These are phyloP conservation scores for Penicillium bialowiezense DNA, from an alignment of 495 filamentous ascomycete genomes.

Conservation along the genomic window DNA sequence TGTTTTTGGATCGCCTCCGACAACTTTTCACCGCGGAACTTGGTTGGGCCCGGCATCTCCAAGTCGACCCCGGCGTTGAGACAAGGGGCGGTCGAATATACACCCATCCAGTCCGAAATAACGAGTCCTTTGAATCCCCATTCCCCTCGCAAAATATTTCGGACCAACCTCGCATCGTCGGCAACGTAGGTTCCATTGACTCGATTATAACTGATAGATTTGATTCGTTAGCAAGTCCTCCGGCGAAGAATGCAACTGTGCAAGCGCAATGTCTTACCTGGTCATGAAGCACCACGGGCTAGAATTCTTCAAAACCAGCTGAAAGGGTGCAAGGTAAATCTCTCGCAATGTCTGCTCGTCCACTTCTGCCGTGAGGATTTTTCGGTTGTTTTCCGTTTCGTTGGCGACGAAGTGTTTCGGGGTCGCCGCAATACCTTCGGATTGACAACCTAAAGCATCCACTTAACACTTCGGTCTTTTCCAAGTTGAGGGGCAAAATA, in stretches of 20 bases:
- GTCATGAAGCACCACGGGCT: background rate
- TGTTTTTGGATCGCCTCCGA: background rate
- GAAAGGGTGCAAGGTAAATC: conserved; percentile 64
- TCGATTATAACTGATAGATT: background rate
- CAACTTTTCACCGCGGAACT: background rate
- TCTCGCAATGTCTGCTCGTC: conserved; percentile 31
- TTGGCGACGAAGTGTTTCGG: conserved; percentile 69
- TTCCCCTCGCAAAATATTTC: conserved; percentile 2
- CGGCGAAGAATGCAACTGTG: too few relatives aligned
- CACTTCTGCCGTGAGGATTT: background rate
- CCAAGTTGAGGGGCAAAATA: conserved; percentile 23
- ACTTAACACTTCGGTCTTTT: too few relatives aligned
- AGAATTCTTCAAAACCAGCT: conserved; percentile 32
- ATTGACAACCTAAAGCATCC: conserved; percentile 30
- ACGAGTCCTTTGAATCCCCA: background rate
- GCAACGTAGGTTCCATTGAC: background rate
- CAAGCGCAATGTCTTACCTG: too few relatives aligned
- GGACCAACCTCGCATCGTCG: background rate
- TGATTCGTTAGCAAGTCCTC: too few relatives aligned
- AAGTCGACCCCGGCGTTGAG: conserved; percentile 2
- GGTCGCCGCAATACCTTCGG: conserved; percentile 56
- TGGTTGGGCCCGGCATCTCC: conserved; percentile 4
- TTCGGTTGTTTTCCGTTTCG: conserved; percentile 54
- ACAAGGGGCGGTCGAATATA: background rate
- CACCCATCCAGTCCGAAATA: conserved; percentile 2